Percentiles rank a stretch among this genome's conserved stretches.
These are phyloP conservation scores for Psophocarpus tetragonolobus DNA, from an alignment of 306 rosid species.

Conservation along the genomic window DNA sequence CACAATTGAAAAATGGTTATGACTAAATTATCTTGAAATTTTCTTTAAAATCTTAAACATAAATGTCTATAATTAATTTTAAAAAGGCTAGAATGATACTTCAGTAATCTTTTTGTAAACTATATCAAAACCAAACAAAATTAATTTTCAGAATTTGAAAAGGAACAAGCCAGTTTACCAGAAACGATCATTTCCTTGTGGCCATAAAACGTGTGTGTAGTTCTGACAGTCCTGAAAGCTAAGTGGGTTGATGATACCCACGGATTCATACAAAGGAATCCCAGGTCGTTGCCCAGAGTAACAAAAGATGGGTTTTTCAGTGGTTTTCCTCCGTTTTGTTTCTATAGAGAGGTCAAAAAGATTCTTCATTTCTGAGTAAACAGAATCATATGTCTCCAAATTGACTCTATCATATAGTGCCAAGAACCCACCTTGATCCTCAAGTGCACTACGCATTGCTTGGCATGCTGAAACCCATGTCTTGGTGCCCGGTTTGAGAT, in stretches of 20 bases:
- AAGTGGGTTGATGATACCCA: conserved; percentile 16
- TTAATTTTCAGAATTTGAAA: neutral
- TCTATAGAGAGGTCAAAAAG: conserved; percentile 30
- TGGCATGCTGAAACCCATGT: conserved; percentile 26
- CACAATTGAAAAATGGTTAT: too few relatives aligned
- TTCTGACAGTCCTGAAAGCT: neutral
- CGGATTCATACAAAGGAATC: conserved; percentile 34
- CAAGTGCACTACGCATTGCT: conserved; percentile 27
- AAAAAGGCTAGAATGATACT: too few relatives aligned
- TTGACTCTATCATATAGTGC: conserved; percentile 30
- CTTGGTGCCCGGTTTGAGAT: conserved; percentile 9
- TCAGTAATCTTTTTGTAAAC: too few relatives aligned
- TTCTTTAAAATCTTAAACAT: too few relatives aligned
- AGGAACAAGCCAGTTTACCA: conserved; percentile 17
- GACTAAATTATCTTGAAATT: too few relatives aligned
- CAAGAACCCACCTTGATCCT: conserved; percentile 29
- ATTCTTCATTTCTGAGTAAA: conserved; percentile 13
- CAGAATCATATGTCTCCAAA: neutral
- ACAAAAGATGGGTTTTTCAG: conserved; percentile 30
- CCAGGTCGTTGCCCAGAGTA: neutral
- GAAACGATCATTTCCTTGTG: conserved; percentile 28
- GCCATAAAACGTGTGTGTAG: conserved; percentile 32
- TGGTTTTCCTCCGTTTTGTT: conserved; percentile 24
- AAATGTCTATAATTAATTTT: too few relatives aligned
- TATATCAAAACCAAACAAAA: neutral